phyloP scores from a whole-genome alignment of 2,329 filamentous ascomycete species.

The Knufia fluminis region DNA sequence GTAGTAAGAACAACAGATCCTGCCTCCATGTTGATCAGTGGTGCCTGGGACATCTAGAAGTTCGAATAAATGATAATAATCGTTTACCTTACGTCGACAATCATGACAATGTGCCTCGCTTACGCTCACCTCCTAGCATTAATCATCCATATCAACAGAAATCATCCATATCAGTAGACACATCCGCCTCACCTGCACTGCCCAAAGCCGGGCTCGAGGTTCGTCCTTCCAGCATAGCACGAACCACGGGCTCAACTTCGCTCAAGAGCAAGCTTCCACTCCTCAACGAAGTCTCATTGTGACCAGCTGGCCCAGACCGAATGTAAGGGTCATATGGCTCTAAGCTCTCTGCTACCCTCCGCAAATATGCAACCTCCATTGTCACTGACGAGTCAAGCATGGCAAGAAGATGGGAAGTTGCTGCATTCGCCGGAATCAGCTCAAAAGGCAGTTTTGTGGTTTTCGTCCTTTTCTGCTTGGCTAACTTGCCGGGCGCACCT shows the following conservation, averaged over 20 bases:
- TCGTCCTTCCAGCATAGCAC: background rate
- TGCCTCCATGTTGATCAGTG: no score
- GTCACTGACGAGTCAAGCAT: background rate
- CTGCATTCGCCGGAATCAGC: constrained; percentile 5
- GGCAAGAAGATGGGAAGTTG: constrained; percentile 10
- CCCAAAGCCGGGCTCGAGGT: background rate
- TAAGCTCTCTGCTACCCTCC: background rate
- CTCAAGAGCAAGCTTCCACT: background rate
- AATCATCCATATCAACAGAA: no score
- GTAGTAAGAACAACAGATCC: no score
- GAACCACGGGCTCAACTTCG: background rate
- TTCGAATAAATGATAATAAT: no score
- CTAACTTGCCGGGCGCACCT: background rate
- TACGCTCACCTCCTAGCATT: no score
- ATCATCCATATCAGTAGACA: no score
- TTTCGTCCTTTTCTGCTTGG: constrained; percentile 10
- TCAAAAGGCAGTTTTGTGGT: constrained; percentile 17
- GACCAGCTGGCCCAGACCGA: background rate
- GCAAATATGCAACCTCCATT: background rate
- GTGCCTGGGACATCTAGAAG: no score
- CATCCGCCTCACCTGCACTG: no score
- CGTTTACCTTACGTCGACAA: no score
- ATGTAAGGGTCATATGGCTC: background rate
- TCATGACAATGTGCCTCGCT: no score
- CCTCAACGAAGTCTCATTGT: background rate